Evolutionary conservation across 2,329 filamentous ascomycete genomes (phyloP).

Genomic region (Allantophomopsis cytisporea): DNA sequence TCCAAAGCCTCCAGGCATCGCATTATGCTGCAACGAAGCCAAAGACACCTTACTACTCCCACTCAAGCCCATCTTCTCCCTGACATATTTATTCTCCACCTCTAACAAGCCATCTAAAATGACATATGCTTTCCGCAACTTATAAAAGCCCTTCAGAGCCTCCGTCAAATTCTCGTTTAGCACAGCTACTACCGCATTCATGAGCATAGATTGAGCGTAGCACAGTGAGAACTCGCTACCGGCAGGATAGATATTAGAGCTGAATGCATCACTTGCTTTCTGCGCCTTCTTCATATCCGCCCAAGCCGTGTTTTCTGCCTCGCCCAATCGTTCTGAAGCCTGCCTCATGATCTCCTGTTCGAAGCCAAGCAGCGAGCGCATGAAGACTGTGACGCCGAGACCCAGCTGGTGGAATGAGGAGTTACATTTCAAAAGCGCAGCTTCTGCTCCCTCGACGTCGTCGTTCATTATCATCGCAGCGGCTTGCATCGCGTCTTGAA

Average conservation of each 20-base stretch:
- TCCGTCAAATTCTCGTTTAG: conserved; percentile 89
- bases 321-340: conserved; percentile 56
- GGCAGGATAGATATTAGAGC: conserved; percentile 53
- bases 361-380: conserved; percentile 76
- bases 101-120: conserved; percentile 69
- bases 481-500: conserved; percentile 48
- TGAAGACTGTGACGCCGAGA: conserved; percentile 68
- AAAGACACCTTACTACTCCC: neutral
- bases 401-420: conserved; percentile 87
- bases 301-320: conserved; percentile 65
- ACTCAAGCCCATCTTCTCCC: conserved; percentile 13
- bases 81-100: conserved; percentile 48
- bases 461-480: conserved; percentile 72
- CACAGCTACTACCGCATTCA: conserved; percentile 78
- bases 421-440: conserved; percentile 52
- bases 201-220: conserved; percentile 74
- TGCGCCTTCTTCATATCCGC: conserved; percentile 65
- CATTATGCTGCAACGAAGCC: conserved; percentile 13
- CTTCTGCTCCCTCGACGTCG: conserved; percentile 75
- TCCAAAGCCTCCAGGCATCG: conserved; percentile 25
- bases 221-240: conserved; percentile 82
- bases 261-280: conserved; percentile 43
- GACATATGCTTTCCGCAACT: conserved; percentile 76
- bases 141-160: conserved; percentile 83
- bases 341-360: conserved; percentile 86